Evolutionary conservation across 2,329 filamentous ascomycete species (phyloP).

Genomic region (Aurifilum marmelostoma): DNA sequence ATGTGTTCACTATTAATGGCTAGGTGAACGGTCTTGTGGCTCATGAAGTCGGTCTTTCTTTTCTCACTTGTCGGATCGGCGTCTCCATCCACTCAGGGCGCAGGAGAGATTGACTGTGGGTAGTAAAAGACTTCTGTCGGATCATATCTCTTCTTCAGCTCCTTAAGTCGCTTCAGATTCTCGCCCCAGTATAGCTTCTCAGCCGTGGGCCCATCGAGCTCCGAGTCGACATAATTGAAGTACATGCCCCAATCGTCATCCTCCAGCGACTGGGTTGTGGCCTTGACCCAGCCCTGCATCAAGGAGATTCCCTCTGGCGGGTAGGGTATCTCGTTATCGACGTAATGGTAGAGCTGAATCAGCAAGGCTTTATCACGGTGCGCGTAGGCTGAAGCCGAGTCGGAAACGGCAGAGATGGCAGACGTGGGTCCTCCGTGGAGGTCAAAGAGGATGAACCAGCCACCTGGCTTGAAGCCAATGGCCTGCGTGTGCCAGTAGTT

Average conservation of each 20-base stretch:
- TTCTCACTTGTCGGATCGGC: background rate
- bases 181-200: conserved; percentile 43
- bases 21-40: background rate
- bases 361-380: conserved; percentile 53
- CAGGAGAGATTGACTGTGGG: conserved; percentile 42
- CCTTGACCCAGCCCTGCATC: conserved; percentile 41
- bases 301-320: conserved; percentile 40
- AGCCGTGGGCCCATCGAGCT: conserved; percentile 39
- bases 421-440: conserved; percentile 47
- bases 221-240: conserved; percentile 46
- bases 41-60: background rate
- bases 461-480: conserved; percentile 38
- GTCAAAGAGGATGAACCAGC: conserved; percentile 49
- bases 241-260: conserved; percentile 44
- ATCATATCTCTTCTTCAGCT: conserved; percentile 43
- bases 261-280: conserved; percentile 37
- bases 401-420: conserved; percentile 38
- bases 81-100: conserved; percentile 7
- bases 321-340: conserved; percentile 36
- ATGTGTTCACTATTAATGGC: background rate
- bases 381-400: conserved; percentile 43
- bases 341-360: conserved; percentile 51
- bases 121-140: conserved; percentile 46
- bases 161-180: conserved; percentile 39
- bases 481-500: conserved; percentile 40